Evolutionary conservation across 2,329 filamentous ascomycete genomes (phyloP).

Genomic region (Aureobasidium sp.): DNA sequence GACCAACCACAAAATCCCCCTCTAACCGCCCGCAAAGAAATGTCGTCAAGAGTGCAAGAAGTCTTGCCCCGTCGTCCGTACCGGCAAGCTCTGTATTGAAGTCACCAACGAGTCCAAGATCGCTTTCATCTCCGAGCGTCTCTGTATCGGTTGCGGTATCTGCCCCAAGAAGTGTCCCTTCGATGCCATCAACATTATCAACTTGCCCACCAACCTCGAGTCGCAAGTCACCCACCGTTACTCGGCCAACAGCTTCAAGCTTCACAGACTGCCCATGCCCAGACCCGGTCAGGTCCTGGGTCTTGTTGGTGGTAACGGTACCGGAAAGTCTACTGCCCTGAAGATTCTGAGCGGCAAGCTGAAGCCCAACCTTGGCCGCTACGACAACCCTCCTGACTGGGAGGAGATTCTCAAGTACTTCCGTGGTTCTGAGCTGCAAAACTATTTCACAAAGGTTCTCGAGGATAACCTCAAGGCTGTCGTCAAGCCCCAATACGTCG

Average conservation of each 20-base stretch:
- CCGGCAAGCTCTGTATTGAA: constrained; percentile 96
- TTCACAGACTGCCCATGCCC: constrained; percentile 92
- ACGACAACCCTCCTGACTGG: constrained; percentile 97
- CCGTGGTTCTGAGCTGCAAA: constrained; percentile 93
- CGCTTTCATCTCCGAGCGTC: constrained; percentile 92
- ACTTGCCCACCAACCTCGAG: constrained; percentile 97
- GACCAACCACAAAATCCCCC: constrained; percentile 14
- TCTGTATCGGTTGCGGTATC: constrained; percentile 98
- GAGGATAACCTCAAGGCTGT: constrained; percentile 97
- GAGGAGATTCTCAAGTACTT: constrained; percentile 98
- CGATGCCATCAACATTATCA: constrained; percentile 99
- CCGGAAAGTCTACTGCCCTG: constrained; percentile 98
- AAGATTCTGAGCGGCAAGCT: constrained; percentile 98
- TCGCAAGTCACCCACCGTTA: constrained; percentile 97
- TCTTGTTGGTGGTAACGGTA: constrained; percentile 98
- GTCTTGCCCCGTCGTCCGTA: constrained; percentile 92
- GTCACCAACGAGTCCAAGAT: constrained; percentile 82
- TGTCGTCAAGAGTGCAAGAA: constrained; percentile 99
- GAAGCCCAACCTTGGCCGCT: constrained; percentile 93
- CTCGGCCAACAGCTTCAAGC: constrained; percentile 99
- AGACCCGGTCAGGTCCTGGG: constrained; percentile 91
- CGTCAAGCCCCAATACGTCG: constrained; percentile 98
- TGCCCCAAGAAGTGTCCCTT: constrained; percentile 99
- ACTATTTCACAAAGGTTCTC: constrained; percentile 97
- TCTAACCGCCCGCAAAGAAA: constrained; percentile 52